Base-by-base conservation (phyloP, 2,329 filamentous ascomycete genomes). In the Achaetomium macrosporum region DNA sequence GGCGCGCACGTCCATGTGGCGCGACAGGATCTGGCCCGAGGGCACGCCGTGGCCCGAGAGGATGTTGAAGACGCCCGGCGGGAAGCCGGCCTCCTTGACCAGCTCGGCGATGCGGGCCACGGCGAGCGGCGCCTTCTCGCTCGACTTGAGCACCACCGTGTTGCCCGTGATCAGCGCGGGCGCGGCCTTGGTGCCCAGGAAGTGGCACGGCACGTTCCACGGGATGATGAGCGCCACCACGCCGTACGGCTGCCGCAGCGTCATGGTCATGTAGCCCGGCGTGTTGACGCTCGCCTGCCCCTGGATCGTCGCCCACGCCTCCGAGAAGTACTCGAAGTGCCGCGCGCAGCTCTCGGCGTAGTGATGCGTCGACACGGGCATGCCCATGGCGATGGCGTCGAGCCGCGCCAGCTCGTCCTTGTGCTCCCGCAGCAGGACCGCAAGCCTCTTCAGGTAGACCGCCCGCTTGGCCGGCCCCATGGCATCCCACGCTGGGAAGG, bases 61-160 rank as follows among this genome's bases (percentile, higher is more conserved):
- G 51, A 90, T 76, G 65, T 90, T 90, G 62, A 90, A 72, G 9
- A 90, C 85, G 31, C 87, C 87, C 0, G 85, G 79, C 1, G 87
- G 87, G 63, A 90, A 90, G 0, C 87, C 87, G 2, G 85, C 85
- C 59, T 89, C 76, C 56, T 81, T 78, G 56, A 89, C 76, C 15
- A 90, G 71, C 31, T 79, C 79, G 1, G 69, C 69, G 1, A 72
- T 59, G 20, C 50, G 55, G 3, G 63, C 61, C 1, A 59, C 54
- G 71, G 73, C 72, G 47, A 82, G 64, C 0, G 78, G 78, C 0
- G 77, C 72, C 62, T 79, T 79, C 62, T 81, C 77, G 20, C 71
- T 74, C n/a, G 71, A 71, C 64, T 82, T 81, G 19, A 80, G 55
- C 4, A 81, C 73, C 19, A 80, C 69, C 0, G 73, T 73, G 61